Conservation (phyloP, 257 asterid genomes). For the Penstemon newberryi region DNA sequence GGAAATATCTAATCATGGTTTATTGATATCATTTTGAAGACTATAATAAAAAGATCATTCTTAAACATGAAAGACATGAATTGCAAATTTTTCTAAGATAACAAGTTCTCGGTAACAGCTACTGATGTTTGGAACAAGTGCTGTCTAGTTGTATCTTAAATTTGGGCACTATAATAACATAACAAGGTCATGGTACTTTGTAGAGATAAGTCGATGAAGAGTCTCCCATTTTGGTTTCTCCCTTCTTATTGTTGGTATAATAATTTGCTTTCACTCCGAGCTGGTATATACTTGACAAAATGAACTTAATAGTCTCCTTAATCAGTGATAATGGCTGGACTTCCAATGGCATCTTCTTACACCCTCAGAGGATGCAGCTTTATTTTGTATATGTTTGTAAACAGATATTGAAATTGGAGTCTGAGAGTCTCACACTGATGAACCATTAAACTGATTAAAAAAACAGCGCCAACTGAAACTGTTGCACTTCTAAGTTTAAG, state of each 20-base stretch:
- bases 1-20: neutral
- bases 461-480: neutral
- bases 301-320: neutral
- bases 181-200: neutral
- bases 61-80: no score
- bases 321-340: neutral
- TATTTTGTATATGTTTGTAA: neutral
- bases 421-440: neutral
- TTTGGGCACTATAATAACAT: neutral
- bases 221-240: neutral
- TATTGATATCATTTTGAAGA: no score
- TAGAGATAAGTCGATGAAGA: neutral
- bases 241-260: neutral
- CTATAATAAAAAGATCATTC: no score
- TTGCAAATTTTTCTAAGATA: neutral
- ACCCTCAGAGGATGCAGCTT: neutral
- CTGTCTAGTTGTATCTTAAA: neutral
- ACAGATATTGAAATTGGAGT: neutral
- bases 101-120: neutral
- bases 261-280: neutral
- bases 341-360: neutral
- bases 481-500: neutral
- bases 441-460: neutral
- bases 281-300: neutral
- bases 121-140: neutral